phyloP scores from a whole-genome alignment of 805 yeast species.

The Candida yuanshanica region DNA sequence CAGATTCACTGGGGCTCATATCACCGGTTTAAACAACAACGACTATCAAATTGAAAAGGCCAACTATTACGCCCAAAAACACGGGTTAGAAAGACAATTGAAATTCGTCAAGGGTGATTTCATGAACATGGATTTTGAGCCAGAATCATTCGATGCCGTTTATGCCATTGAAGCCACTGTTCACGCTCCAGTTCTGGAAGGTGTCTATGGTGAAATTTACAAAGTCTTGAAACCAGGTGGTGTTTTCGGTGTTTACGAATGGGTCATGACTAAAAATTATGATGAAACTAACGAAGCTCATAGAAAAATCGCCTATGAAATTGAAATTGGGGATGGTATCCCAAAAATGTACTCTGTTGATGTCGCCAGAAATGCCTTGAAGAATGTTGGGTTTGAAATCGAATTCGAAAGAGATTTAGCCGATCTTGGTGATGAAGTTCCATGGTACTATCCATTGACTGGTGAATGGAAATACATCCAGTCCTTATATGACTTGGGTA shows the following conservation, averaged over 20 bases:
- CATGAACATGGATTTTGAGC: slow-evolving; percentile 97
- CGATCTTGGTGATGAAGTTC: slow-evolving; percentile 71
- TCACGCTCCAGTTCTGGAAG: slow-evolving; percentile 94
- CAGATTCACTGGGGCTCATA: slow-evolving; percentile 80
- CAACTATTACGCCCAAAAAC: slow-evolving; percentile 64
- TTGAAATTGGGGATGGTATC: slow-evolving; percentile 97
- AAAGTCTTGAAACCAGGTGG: slow-evolving; percentile 98
- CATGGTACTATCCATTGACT: slow-evolving; percentile 96
- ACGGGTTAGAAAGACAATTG: slow-evolving; percentile 65
- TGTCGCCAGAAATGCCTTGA: slow-evolving; percentile 85
- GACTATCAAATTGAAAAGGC: slow-evolving; percentile 96
- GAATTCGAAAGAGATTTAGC: slow-evolving; percentile 78
- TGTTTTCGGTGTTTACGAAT: slow-evolving; percentile 94
- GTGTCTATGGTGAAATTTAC: slow-evolving; percentile 91
- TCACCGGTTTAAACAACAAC: slow-evolving; percentile 92
- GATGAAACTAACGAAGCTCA: slow-evolving; percentile 86
- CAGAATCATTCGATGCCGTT: slow-evolving; percentile 88
- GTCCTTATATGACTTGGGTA: slow-evolving; percentile 66
- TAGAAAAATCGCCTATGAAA: slow-evolving; percentile 93
- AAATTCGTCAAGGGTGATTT: slow-evolving; percentile 94
- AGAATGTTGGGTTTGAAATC: slow-evolving; percentile 81
- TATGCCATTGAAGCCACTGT: slow-evolving; percentile 98
- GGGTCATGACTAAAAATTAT: slow-evolving; percentile 96
- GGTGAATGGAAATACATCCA: slow-evolving; percentile 92
- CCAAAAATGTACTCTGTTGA: slow-evolving; percentile 89